These are phyloP conservation scores for Cladophialophora immunda DNA, from an alignment of 2,329 filamentous ascomycete species.

Conservation along the genomic window DNA sequence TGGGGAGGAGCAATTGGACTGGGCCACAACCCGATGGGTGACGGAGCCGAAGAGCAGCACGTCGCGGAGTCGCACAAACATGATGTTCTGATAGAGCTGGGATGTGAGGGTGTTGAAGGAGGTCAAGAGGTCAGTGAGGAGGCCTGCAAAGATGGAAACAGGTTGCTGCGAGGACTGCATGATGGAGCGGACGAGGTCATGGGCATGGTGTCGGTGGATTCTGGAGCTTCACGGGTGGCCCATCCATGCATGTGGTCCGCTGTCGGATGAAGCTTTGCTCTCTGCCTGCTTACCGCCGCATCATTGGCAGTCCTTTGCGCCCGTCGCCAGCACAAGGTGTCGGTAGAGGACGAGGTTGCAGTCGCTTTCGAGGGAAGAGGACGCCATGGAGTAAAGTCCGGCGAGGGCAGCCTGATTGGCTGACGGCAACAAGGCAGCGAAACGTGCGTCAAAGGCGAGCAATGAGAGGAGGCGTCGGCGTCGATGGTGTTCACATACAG, in stretches of 20 bases:
- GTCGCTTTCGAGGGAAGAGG: not conserved
- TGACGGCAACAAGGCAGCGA: not conserved
- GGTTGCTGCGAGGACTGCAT: slow-evolving; percentile 15
- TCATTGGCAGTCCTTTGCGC: not conserved
- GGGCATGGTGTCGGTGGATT: not conserved
- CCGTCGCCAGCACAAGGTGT: not conserved
- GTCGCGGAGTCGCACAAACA: slow-evolving; percentile 23
- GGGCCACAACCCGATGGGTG: slow-evolving; percentile 3
- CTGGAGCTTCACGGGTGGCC: not conserved
- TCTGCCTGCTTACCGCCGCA: not conserved
- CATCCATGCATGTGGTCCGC: not conserved
- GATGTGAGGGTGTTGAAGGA: slow-evolving; percentile 20
- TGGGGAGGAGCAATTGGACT: slow-evolving; percentile 21
- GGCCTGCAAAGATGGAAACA: slow-evolving; percentile 10
- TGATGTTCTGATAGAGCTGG: slow-evolving; percentile 25
- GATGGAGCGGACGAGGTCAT: slow-evolving; percentile 12
- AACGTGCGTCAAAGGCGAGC: slow-evolving; percentile 6
- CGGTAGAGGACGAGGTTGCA: not conserved
- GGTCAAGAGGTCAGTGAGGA: slow-evolving; percentile 21
- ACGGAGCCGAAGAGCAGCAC: slow-evolving; percentile 19
- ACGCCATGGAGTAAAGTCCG: not conserved
- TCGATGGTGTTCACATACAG: not conserved
- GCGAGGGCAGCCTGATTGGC: not conserved
- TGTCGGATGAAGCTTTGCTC: not conserved
- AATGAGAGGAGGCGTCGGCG: slow-evolving; percentile 2